phyloP scores from a whole-genome alignment of 2,329 filamentous ascomycete genomes.

The Venturia carpophila region DNA sequence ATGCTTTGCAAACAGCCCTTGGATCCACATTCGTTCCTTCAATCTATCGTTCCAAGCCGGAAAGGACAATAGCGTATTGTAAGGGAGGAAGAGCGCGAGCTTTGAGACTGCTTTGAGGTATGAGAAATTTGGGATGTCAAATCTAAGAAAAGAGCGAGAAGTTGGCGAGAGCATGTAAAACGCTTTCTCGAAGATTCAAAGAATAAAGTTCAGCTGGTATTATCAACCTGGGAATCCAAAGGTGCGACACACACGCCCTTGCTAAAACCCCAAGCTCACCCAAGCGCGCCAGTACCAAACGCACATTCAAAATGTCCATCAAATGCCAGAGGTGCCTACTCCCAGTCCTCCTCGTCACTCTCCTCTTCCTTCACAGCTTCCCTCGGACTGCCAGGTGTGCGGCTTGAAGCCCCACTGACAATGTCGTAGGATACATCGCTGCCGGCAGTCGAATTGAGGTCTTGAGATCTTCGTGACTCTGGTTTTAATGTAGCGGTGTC shows the following conservation, averaged over 20 bases:
- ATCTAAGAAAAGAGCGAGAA: no score
- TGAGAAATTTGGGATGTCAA: no score
- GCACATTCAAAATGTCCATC: background rate
- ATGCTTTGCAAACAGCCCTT: no score
- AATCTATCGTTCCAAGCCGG: no score
- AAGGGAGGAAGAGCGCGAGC: no score
- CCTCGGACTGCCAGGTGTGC: constrained; percentile 60
- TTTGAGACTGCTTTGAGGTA: no score
- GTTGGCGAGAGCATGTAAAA: no score
- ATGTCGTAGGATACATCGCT: constrained; percentile 96
- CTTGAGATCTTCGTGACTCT: constrained; percentile 30
- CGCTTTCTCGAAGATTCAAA: background rate
- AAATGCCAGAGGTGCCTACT: constrained; percentile 38
- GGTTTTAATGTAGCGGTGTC: constrained; percentile 35
- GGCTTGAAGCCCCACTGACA: constrained; percentile 59
- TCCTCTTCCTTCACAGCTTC: constrained; percentile 43
- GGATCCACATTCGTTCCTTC: no score
- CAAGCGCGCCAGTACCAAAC: background rate
- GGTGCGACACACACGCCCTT: background rate
- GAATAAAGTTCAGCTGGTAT: background rate
- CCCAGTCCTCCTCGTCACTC: constrained; percentile 65
- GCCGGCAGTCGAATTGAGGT: constrained; percentile 55
- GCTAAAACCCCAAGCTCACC: background rate
- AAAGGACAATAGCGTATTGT: no score
- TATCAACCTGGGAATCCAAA: constrained; percentile 4